Base-by-base conservation (phyloP, 768 basidiomycete genomes). In the Mycena kentingensis region DNA sequence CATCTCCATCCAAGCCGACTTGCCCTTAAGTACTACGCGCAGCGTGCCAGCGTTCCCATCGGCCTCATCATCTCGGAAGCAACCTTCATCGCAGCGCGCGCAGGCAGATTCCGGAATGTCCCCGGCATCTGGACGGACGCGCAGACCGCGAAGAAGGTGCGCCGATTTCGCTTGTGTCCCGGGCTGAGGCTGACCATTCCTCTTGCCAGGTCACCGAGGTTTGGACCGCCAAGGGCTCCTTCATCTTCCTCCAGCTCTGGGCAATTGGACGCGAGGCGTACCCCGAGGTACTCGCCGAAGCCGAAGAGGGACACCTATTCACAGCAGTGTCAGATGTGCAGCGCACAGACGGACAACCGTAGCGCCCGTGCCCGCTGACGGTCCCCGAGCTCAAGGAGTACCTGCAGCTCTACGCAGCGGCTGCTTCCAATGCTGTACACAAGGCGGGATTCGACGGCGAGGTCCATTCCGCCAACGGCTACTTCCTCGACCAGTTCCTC, bases 371-470 rank as follows among this genome's bases (percentile, higher is more conserved):
- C n/a, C n/a, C n/a, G n/a, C 61, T 81, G 22, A 75, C 71, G 1
- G 66, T 49, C 11, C 63, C 62, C 1, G 79, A 77, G 29, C 76
- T 80, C 51, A 60, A 59, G 35, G 71, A 77, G 28, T 72, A 73
- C 44, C 63, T 76, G 24, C 45, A 63, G 25, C 66, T 73, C 16
- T 83, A 77, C 58, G 74, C 68, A 16, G 63, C 68, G 2, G 80
- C 77, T 0, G 77, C 83, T 8, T 66, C 65, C 22, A 73, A 73
- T 45, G 76, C 77, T 32, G 65, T 81, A 26, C 65, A 69, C 36
- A 60, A 48, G 41, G 79, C 83, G 37, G 82, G 79, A 8, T 84
- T 84, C 50, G 82, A 84, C 52, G 83, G 81, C 37, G 81, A 85
- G 67, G 68, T 77, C 54, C 67, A 70, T 35, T 62, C 48, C 10